Evolutionary conservation across 2,329 filamentous ascomycete species (phyloP), one percentile per base, ranked within the genome.

Genomic region (Cordyceps militaris): DNA sequence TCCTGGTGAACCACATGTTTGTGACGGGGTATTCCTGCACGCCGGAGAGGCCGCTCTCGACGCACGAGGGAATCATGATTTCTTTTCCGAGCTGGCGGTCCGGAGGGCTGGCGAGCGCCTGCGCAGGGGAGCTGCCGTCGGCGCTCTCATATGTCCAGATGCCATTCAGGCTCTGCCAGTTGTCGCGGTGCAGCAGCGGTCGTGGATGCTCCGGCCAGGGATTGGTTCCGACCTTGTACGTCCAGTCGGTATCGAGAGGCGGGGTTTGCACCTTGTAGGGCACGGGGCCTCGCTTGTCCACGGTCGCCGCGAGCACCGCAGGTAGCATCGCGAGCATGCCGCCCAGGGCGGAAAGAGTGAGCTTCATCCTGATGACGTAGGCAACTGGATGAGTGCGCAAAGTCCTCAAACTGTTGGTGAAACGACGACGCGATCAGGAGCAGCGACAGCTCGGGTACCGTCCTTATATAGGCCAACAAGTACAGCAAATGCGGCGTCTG

Each of bases 131-230:
- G 30, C 26, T 43, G 5, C 56, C 32, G 36, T 54, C 61, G 38
- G 71, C 72, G 2, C 69, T 70, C 42, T 73, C 72, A 65, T 76
- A 84, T 2, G 76, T 78, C 81, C 82, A 84, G 4, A 84, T 75
- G 0, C 82, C 82, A 58, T 84, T 84, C 6, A 84, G 71, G 46
- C 73, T 82, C 66, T 79, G 70, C 81, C 81, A 85, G 5, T 70
- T 63, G 4, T 79, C 71, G 4, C 81, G 77, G 36, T 75, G 74
- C 9, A 84, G 75, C 62, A 79, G 80, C 3, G 82, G 82, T 0
- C 81, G 77, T 10, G 82, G 82, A 61, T 84, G 76, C 50, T 84
- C 79, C 1, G 77, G 77, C 79, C 79, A 82, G 0, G 79, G 78
- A 38, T 76, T 69, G 1, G 72, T 78, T 38, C 79, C 78, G 21